Evolutionary conservation across 2,329 filamentous ascomycete species (phyloP), one percentile per base, ranked within the genome.

Genomic region (Alternaria brassicicola): DNA sequence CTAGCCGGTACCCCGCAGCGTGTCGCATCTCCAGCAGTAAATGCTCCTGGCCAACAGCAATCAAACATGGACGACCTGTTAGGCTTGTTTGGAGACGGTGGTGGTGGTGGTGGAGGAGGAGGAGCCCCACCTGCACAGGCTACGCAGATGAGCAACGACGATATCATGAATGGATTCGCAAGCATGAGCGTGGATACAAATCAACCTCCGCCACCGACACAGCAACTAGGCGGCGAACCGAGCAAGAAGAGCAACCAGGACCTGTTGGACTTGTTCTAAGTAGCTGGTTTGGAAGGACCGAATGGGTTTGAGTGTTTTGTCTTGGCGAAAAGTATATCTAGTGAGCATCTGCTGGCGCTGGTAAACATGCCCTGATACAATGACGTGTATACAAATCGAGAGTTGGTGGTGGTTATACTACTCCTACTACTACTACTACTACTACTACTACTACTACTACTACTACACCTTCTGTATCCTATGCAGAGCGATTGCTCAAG

Each of bases 81-180:
- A 76, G 88, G 88, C 6, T 80, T 91, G 28, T 90, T 90, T 58
- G 81, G 79, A 31, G 78, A 81, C 31, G 74, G 75, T 47, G 58
- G 73, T 70, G 59, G 72, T 65, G 64, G 73, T 68, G 62, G 68
- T 46, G 56, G 67, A 67, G 59, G n/a, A n/a, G n/a, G n/a, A n/a
- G n/a, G n/a, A n/a, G n/a, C n/a, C n/a, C n/a, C 69, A 43, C 59
- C 72, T 52, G 67, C 75, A 46, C 68, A 45, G 69, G 69, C 62
- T 69, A 73, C 57, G 67, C 75, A 63, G 69, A 75, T 59, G 79
- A 72, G 59, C 68, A 78, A 65, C 57, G 85, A 88, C 67, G 83
- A 82, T 62, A 70, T 97, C 83, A 83, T 89, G 81, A 92, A 92
- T 72, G 93, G 93, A 1, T 96, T 99, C 73, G 91, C 88, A 26